Percentiles rank a stretch among this genome's conserved stretches.
Evolutionary conservation across 441 rosid species (phyloP).

Genomic region (Mallotus japonicus): DNA sequence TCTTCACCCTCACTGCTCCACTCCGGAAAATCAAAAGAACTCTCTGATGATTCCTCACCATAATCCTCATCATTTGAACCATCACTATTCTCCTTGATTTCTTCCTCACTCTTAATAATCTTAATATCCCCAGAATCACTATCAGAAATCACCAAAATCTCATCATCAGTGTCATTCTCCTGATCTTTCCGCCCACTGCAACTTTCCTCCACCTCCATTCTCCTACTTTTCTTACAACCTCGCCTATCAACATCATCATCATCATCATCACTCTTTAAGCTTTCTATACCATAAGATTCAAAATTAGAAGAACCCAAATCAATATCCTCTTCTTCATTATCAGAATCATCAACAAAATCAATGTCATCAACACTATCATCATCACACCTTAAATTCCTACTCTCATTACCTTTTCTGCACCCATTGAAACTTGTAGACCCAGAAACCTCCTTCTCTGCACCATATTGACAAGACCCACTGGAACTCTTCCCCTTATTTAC

Average conservation of each 20-base stretch:
- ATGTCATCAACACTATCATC: conserved; percentile 1
- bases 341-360: no score
- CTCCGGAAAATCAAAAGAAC: background rate
- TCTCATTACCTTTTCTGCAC: background rate
- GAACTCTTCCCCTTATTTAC: background rate
- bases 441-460: no score
- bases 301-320: background rate
- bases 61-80: conserved; percentile 23
- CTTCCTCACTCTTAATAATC: conserved; percentile 13
- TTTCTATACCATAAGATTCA: background rate
- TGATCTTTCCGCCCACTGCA: conserved; percentile 2
- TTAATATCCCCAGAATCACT: conserved; percentile 12
- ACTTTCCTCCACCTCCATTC: conserved; percentile 11
- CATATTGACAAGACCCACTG: background rate
- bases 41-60: background rate
- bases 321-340: background rate
- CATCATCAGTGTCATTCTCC: background rate
- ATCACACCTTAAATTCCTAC: background rate
- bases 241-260: background rate
- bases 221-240: background rate
- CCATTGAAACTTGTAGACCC: background rate
- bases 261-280: background rate
- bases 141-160: conserved; percentile 1
- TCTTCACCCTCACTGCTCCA: conserved; percentile 11
- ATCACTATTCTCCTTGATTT: conserved; percentile 12